These are phyloP conservation scores for Pythium dissimile DNA, from an alignment of 352 stramenopile species.

Conservation along the genomic window DNA sequence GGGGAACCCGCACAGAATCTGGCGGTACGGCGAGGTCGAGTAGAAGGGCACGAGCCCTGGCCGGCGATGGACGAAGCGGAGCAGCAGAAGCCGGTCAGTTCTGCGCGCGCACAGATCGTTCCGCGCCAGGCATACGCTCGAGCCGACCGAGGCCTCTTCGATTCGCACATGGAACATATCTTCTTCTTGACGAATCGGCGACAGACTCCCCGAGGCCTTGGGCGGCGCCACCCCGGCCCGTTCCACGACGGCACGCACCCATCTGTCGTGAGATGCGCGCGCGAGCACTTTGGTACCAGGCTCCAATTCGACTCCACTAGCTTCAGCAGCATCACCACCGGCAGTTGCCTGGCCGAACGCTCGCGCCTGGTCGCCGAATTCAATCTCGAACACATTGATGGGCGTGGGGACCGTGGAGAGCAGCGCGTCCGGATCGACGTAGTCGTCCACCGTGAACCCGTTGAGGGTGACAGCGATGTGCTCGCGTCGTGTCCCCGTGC, in stretches of 20 bases:
- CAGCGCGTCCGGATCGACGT: conserved; percentile 30
- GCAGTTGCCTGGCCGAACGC: not conserved
- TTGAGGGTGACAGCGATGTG: conserved; percentile 25
- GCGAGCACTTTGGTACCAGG: conserved; percentile 2
- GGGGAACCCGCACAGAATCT: conserved; percentile 33
- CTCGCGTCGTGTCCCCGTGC: not conserved
- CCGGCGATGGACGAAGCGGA: conserved; percentile 45
- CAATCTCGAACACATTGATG: conserved; percentile 45
- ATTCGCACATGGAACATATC: conserved; percentile 9
- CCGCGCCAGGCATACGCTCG: not conserved
- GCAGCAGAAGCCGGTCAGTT: conserved; percentile 23
- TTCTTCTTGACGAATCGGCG: not conserved
- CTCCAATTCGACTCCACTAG: not conserved
- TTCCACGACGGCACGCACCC: conserved; percentile 25
- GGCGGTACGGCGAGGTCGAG: conserved; percentile 32
- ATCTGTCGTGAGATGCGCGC: conserved; percentile 21
- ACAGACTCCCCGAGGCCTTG: not conserved
- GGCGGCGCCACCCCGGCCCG: not conserved
- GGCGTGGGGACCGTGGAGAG: conserved; percentile 22
- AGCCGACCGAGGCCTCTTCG: conserved; percentile 4
- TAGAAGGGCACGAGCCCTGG: conserved; percentile 52
- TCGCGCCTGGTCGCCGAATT: conserved; percentile 16
- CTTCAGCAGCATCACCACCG: not conserved
- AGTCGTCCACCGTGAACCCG: conserved; percentile 26
- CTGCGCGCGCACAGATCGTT: conserved; percentile 6